Base-by-base conservation (phyloP, 2,329 filamentous ascomycete species). In the Xylaria sp. region DNA sequence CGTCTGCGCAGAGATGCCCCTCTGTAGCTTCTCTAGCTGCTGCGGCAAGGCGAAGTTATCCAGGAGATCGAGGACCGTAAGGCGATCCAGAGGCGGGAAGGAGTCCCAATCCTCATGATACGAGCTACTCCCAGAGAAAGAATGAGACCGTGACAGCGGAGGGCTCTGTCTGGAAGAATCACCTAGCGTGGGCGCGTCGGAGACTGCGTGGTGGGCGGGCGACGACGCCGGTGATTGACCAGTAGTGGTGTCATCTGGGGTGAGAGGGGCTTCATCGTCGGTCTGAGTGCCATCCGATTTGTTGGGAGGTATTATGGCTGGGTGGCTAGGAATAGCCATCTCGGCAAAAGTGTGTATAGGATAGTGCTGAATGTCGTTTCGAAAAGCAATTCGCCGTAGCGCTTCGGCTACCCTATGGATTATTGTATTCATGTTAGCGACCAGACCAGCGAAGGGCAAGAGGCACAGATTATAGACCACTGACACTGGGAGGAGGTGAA, bases 41-140 rank as follows among this genome's bases (percentile, higher is more conserved):
- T 96, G 91, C 1, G 93, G 90, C 33, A 99, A 82, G 5, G 94
- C 92, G 67, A 99, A 88, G 75, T 97, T 98, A 78, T 97, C 94
- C 68, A 99, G 86, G 51, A 99, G 84, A 74, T 99, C 95, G 71
- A 99, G 92, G 61, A 98, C 87, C 40, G 91, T 94, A 57, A 99
- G 82, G 54, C 92, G 91, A 76, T 99, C 95, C 23, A 97, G 82
- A 0, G 94, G 94, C 9, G 94, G 92, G 65, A 96, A 91, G 21
- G 87, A 83, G 66, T 96, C 92, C 86, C 92, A 95, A 74, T 94
- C 92, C 70, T 95, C 92, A 60, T 95, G 91, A 72, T 92, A 92
- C n/a, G 88, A 89, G 75, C 89, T 92, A 77, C 89, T 92, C 51
- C 87, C 89, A n/a, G 92, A 93, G 76, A 93, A 93, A 15, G 93